Evolutionary conservation across 345 rosid species (phyloP).

Genomic region (Brassica rapa): DNA sequence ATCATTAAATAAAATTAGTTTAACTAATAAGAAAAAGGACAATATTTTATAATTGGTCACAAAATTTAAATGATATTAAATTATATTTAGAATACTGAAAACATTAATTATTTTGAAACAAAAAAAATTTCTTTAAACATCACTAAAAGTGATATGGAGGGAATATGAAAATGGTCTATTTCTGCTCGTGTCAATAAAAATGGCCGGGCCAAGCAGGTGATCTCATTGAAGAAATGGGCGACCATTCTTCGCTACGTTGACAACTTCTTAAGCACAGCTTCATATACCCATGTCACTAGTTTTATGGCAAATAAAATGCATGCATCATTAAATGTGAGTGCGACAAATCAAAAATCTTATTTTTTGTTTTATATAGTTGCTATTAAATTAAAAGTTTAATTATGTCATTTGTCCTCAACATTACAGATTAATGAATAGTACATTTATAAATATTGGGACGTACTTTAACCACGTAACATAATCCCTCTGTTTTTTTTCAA

Average conservation of each 20-base stretch:
- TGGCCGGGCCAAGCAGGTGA: constrained; percentile 18
- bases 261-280: constrained; percentile 18
- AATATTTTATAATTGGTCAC: too few relatives aligned
- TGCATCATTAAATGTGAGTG: constrained; percentile 18
- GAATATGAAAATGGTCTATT: neutral
- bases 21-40: too few relatives aligned
- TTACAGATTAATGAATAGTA: neutral
- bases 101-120: too few relatives aligned
- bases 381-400: neutral
- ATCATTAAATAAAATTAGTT: too few relatives aligned
- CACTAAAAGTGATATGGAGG: too few relatives aligned
- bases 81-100: too few relatives aligned
- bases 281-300: neutral
- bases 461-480: too few relatives aligned
- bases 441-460: neutral
- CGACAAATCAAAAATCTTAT: constrained; percentile 4
- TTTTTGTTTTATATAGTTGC: neutral
- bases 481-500: too few relatives aligned
- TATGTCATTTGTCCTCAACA: neutral
- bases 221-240: constrained; percentile 24
- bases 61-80: too few relatives aligned
- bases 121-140: too few relatives aligned
- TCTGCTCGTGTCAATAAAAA: constrained; percentile 26
- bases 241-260: constrained; percentile 12
- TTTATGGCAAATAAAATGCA: constrained; percentile 3